Evolutionary conservation across 2,329 filamentous ascomycete genomes (phyloP).

Genomic region (Penicillium sp.): DNA sequence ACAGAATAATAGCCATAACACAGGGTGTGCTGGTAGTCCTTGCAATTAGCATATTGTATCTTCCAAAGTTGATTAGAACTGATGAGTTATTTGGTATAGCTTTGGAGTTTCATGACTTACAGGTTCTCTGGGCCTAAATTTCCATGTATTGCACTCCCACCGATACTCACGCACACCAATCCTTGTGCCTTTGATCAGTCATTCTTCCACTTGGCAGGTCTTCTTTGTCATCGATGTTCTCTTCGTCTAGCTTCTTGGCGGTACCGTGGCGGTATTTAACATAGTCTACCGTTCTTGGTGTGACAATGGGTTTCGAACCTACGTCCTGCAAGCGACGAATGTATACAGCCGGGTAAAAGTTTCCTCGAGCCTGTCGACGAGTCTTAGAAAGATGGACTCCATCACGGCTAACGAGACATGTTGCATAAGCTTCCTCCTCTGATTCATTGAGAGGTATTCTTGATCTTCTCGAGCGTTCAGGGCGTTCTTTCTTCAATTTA

Average conservation of each 20-base stretch:
- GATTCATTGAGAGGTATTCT: background rate
- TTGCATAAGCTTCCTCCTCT: background rate
- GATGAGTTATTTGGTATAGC: too few relatives aligned
- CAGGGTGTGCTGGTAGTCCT: background rate
- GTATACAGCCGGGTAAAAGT: background rate
- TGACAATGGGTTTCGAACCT: background rate
- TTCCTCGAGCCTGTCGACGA: background rate
- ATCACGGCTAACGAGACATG: background rate
- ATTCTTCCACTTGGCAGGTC: background rate
- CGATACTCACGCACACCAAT: background rate
- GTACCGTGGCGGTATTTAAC: background rate
- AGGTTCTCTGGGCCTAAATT: background rate
- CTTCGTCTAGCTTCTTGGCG: background rate
- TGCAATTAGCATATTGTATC: background rate
- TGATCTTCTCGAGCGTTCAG: background rate
- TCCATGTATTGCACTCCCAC: background rate
- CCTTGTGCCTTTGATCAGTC: background rate
- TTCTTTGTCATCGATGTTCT: background rate
- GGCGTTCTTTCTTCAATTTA: background rate
- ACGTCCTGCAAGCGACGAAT: background rate
- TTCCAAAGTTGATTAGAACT: background rate
- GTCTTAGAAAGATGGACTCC: background rate
- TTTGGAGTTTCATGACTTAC: background rate
- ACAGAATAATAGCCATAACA: background rate
- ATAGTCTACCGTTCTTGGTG: background rate